Evolutionary conservation across 306 rosid species (phyloP).

Genomic region (Herpetospermum pedunculosum): DNA sequence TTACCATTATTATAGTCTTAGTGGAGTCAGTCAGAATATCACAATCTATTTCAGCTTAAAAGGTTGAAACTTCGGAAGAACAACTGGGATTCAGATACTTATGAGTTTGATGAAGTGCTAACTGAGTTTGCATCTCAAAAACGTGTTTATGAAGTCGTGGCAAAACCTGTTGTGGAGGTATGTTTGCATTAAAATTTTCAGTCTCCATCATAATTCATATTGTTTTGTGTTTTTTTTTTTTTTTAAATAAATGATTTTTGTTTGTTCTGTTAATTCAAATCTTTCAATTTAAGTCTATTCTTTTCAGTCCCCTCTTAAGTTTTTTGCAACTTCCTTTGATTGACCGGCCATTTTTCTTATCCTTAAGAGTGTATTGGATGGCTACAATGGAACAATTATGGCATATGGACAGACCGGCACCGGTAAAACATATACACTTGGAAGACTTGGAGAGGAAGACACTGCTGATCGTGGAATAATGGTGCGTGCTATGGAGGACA

Average conservation of each 20-base stretch:
- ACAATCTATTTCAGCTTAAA: slow-evolving; percentile 60
- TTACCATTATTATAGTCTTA: neutral
- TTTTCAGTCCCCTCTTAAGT: neutral
- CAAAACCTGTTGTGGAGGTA: slow-evolving; percentile 99
- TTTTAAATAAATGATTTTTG: neutral
- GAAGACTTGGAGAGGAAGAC: slow-evolving; percentile 96
- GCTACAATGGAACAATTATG: slow-evolving; percentile 96
- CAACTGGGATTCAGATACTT: slow-evolving; percentile 99
- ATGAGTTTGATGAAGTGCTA: slow-evolving; percentile 91
- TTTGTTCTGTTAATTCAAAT: neutral
- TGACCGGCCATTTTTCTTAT: slow-evolving; percentile 17
- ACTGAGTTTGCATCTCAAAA: slow-evolving; percentile 96
- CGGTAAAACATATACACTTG: slow-evolving; percentile 94
- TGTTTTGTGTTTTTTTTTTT: neutral
- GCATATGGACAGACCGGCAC: slow-evolving; percentile 99
- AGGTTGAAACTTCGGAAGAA: slow-evolving; percentile 90
- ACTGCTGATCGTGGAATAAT: slow-evolving; percentile 98
- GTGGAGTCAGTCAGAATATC: neutral
- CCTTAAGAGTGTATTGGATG: slow-evolving; percentile 85
- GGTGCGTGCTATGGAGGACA: slow-evolving; percentile 99
- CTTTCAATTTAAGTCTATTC: neutral
- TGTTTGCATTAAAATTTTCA: neutral
- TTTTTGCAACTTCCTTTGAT: slow-evolving; percentile 15
- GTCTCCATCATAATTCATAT: neutral
- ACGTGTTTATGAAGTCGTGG: slow-evolving; percentile 95